Conservation (phyloP, 176 grass and related monocot species). For the Bolboschoenus planiculmis region DNA sequence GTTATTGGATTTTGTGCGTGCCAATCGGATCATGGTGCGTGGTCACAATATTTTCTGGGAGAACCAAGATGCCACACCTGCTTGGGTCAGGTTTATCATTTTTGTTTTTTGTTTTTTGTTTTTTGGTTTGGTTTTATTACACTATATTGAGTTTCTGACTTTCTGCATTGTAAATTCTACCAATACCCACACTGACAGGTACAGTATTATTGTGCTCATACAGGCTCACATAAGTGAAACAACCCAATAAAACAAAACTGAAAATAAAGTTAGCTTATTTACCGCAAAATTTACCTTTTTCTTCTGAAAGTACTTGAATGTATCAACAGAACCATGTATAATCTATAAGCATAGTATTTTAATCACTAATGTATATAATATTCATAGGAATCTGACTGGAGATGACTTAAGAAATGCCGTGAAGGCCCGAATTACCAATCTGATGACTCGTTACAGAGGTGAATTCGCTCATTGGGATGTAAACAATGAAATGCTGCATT, state of each 20-base stretch:
- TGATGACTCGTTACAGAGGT: constrained; percentile 81
- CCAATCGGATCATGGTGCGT: constrained; percentile 68
- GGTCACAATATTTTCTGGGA: constrained; percentile 99
- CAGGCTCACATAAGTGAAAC: neutral
- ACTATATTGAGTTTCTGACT: neutral
- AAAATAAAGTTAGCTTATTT: neutral
- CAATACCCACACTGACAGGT: neutral
- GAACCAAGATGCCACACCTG: constrained; percentile 75
- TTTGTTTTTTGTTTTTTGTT: too few relatives aligned
- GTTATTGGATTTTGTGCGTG: constrained; percentile 81
- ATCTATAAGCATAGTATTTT: neutral
- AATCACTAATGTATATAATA: neutral
- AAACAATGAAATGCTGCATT: constrained; percentile 99
- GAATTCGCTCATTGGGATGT: constrained; percentile 99
- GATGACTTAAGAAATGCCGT: constrained; percentile 70
- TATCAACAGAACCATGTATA: neutral
- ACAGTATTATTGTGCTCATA: neutral
- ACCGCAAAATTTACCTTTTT: neutral
- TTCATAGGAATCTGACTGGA: constrained; percentile 32
- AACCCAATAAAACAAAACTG: neutral
- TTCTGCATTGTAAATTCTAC: too few relatives aligned
- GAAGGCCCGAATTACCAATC: constrained; percentile 62
- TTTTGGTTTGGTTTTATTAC: neutral
- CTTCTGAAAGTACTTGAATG: neutral
- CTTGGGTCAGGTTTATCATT: constrained; percentile 45